These are phyloP conservation scores for Aspergillus avenaceus DNA, from an alignment of 495 filamentous ascomycete species.

Conservation along the genomic window DNA sequence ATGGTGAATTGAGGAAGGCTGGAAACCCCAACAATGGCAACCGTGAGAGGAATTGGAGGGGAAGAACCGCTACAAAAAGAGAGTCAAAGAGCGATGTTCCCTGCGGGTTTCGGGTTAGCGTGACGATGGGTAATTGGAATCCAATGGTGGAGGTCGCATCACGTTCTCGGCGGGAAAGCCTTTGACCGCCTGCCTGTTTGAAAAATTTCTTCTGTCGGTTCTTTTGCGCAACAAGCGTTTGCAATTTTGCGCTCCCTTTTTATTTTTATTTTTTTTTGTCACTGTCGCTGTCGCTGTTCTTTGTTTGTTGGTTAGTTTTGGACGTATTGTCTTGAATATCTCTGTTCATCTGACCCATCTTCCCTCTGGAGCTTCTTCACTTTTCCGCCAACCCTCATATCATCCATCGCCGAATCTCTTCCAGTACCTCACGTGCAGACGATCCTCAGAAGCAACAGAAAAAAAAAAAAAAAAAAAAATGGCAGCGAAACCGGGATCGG, in stretches of 20 bases:
- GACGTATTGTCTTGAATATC: slow-evolving; percentile 9
- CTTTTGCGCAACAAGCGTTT: not conserved
- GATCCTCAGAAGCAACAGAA: not conserved
- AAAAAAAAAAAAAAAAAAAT: slow-evolving; percentile 16
- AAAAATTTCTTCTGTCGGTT: slow-evolving; percentile 34
- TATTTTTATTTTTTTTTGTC: slow-evolving; percentile 1
- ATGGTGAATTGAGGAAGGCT: slow-evolving; percentile 32
- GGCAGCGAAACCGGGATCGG: slow-evolving; percentile 33
- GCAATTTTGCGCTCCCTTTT: slow-evolving; percentile 3
- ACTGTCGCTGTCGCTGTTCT: not conserved
- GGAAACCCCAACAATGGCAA: slow-evolving; percentile 17
- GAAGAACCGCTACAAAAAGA: slow-evolving; percentile 13
- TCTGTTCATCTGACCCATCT: no score
- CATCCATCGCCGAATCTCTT: not conserved
- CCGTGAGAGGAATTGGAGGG: slow-evolving; percentile 12
- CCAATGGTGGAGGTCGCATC: slow-evolving; percentile 28
- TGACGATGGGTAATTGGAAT: slow-evolving; percentile 20
- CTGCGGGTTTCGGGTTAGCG: slow-evolving; percentile 17
- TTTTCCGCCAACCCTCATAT: no score
- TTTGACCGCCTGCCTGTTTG: slow-evolving; percentile 44
- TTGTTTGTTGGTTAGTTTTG: not conserved
- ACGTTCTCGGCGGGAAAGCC: slow-evolving; percentile 8
- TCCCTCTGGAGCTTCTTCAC: no score
- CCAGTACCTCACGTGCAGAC: not conserved
- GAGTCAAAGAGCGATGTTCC: slow-evolving; percentile 13